Base-by-base conservation (phyloP, 2,329 filamentous ascomycete genomes). In the Daldinia sp. region DNA sequence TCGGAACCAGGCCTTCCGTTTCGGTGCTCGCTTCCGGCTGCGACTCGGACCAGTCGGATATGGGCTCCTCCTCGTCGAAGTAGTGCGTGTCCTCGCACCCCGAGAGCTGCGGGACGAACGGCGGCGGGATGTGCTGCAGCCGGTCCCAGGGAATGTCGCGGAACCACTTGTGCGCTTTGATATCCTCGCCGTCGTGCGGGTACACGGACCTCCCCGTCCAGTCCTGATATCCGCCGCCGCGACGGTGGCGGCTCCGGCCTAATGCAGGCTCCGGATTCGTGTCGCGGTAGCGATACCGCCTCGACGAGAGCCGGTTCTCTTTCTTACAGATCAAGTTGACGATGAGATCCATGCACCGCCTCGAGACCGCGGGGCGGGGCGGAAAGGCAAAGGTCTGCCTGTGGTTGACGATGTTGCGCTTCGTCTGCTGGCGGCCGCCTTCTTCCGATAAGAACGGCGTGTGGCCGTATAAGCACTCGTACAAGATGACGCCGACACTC, bases 401-500 rank as follows among this genome's bases (percentile, higher is more conserved):
- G 79, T 97, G 93, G 69, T 91, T 87, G 61, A 96, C 78, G 69
- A 98, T 97, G 71, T 93, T 95, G 68, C 89, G 83, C 79, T 98
- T 98, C 2, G 94, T 98, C 72, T 92, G 87, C 65, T 93, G 89
- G 9, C 94, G 87, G 50, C 81, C 81, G 9, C 84, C 88, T 70
- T 93, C 91, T 54, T 95, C 92, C 15, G 92, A 89, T 59, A 94
- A 88, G 78, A 98, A 98, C 0, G 95, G 95, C 0, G 95, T 98
- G 68, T 91, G 92, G 0, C 95, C 95, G 78, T 96, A 98, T 1
- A 98, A 84, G 75, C 95, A 98, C 85, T 98, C 95, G 76, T 93
- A 98, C 63, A 98, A 81, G 76, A 98, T 98, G 77, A 98, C 90
- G 60, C 94, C 95, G 74, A 98, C 88, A 81, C 94, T 98, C 95